Evolutionary conservation across 108 stramenopile species (phyloP).

Genomic region (Pseudonitzschia delicatissima): DNA sequence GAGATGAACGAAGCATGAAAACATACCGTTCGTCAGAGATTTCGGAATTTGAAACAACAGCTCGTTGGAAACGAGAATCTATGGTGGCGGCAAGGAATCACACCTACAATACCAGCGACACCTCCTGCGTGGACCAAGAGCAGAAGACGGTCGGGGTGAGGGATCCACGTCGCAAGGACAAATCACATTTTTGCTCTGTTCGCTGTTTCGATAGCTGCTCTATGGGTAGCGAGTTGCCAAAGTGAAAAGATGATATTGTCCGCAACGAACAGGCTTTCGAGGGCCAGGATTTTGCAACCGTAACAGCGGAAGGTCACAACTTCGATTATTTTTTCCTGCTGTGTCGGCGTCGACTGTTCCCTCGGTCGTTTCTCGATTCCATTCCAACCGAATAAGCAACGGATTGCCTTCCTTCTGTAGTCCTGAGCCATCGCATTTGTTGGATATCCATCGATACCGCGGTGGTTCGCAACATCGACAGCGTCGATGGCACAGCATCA

Average conservation of each 20-base stretch:
- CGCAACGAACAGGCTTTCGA: not conserved
- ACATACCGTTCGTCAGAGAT: not conserved
- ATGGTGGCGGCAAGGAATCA: no score
- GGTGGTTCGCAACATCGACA: conserved; percentile 12
- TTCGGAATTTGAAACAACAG: no score
- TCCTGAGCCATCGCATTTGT: not conserved
- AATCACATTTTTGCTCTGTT: no score
- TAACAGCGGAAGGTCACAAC: not conserved
- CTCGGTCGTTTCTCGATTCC: not conserved
- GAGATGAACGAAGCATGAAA: conserved; percentile 3
- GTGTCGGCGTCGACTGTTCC: not conserved
- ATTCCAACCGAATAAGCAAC: not conserved
- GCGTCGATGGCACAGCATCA: not conserved
- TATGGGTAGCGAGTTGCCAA: no score
- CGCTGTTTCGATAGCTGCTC: not conserved
- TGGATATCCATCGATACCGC: not conserved
- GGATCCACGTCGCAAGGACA: no score
- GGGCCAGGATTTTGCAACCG: not conserved
- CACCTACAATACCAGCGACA: not conserved
- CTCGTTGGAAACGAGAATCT: no score
- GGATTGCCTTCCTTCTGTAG: not conserved
- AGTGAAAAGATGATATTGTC: not conserved
- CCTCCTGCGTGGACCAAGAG: no score
- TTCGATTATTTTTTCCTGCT: not conserved
- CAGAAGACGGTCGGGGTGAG: no score